Base-by-base conservation (phyloP, 2,329 filamentous ascomycete genomes). In the Fusarium tjaetaba region DNA sequence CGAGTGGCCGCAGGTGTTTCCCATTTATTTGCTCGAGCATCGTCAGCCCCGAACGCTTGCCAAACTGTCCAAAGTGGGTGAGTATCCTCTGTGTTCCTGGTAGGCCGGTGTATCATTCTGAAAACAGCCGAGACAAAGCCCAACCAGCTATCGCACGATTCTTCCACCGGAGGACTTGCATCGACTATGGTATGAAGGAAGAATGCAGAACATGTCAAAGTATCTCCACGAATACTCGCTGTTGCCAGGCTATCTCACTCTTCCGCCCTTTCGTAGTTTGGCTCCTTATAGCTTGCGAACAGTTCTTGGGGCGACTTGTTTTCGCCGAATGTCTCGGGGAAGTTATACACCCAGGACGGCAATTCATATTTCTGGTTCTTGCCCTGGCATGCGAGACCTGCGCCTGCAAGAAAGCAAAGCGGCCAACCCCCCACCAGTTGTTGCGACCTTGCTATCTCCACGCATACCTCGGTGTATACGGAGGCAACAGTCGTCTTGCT, bases 321-420 rank as follows among this genome's bases (percentile, higher is more conserved):
- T 2, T 5, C 13, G 6, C 13, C 4, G 11, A 7, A n/a, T 10
- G 7, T 10, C 20, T 43, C 32, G 1, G 39, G 15, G 16, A 36
- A 36, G 34, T 36, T 36, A 11, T 39, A 22, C 7, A 53, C 64
- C 66, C 66, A 69, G 6, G 56, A 62, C 7, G 64, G 42, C 14
- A 68, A 24, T 7, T 38, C 24, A 7, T 68, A 51, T 7, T 22
- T 6, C 3, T 39, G 43, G 6, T 15, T 15, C 4, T 41, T 2
- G 2, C 39, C 14, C 6, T 22, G 30, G 0, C 4, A 20, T 1
- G 1, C 30, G 8, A 62, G 42, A 2, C 63, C 66, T 1, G 55
- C 41, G 16, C 28, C 13, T 5, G 15, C 18, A 18, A 68, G 66
- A 20, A 69, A 62, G 10, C 24, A n/a, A 14, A 69, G 38, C 7